A percentile compares a stretch with the other conserved stretches of the same genome.
Conservation (phyloP, 192 early-diverging fungal genomes). For the Cladochytrium replicatum region DNA sequence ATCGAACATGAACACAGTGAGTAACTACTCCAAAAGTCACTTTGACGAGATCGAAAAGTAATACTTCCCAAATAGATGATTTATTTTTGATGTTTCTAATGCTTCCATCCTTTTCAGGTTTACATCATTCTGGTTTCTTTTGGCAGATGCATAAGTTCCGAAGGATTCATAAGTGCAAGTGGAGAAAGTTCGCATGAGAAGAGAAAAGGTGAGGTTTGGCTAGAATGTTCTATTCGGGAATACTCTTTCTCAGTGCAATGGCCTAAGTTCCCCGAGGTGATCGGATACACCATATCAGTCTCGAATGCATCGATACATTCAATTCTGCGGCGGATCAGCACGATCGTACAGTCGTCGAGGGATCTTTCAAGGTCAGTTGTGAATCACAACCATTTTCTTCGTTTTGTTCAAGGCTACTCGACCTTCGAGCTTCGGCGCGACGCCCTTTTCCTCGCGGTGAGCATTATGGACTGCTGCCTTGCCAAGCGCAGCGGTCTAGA, state of each 20-base stretch:
- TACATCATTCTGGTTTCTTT: conserved; percentile 58
- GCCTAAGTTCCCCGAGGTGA: too few relatives aligned
- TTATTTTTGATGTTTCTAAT: conserved; percentile 6
- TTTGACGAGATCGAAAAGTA: not conserved
- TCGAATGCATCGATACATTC: too few relatives aligned
- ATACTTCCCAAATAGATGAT: not conserved
- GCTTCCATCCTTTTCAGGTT: conserved; percentile 32
- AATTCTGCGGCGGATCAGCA: too few relatives aligned
- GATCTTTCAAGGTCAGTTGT: too few relatives aligned
- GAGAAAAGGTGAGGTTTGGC: too few relatives aligned
- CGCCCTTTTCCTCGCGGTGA: conserved; percentile 59
- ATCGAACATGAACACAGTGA: not conserved
- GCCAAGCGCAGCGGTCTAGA: too few relatives aligned
- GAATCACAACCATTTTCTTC: too few relatives aligned
- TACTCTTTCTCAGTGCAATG: too few relatives aligned
- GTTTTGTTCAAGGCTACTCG: too few relatives aligned
- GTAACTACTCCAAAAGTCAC: not conserved
- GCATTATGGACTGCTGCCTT: conserved; percentile 75
- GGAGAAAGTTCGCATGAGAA: conserved; percentile 56
- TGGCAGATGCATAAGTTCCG: conserved; percentile 84
- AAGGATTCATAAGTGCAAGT: conserved; percentile 83
- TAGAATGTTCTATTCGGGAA: not conserved
- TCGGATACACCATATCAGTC: too few relatives aligned
- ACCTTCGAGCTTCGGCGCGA: too few relatives aligned
- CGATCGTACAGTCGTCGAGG: too few relatives aligned